Conservation (phyloP, 1,139 yeast genomes). For the Protomyces gravidus region DNA sequence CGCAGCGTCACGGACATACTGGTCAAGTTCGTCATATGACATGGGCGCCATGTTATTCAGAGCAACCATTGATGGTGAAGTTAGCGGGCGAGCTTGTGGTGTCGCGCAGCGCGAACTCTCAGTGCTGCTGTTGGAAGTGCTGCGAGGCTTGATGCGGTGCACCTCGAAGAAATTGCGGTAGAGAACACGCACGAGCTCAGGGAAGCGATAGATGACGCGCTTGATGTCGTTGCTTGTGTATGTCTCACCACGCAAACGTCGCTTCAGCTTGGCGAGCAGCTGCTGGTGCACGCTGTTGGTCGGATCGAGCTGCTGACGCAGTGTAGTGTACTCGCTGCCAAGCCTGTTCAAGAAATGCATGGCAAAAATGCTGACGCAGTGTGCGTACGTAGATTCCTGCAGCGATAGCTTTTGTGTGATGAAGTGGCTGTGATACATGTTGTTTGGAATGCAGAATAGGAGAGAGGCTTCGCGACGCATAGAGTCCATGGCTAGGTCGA, state of each 20-base stretch:
- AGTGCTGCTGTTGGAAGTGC: constrained; percentile 48
- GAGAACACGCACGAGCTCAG: constrained; percentile 70
- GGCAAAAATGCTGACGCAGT: constrained; percentile 86
- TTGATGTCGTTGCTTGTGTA: constrained; percentile 80
- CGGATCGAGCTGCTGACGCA: constrained; percentile 61
- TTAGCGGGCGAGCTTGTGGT: background rate
- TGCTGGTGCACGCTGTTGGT: constrained; percentile 52
- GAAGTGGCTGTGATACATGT: constrained; percentile 70
- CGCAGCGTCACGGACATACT: constrained; percentile 62
- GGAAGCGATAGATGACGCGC: constrained; percentile 67
- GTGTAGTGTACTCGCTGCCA: constrained; percentile 80
- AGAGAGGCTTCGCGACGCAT: constrained; percentile 91
- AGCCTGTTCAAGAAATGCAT: constrained; percentile 90
- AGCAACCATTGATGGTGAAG: background rate
- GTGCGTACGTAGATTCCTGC: constrained; percentile 93
- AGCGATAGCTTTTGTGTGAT: constrained; percentile 75
- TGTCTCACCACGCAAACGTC: constrained; percentile 87
- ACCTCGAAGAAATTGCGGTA: constrained; percentile 89
- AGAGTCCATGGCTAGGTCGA: constrained; percentile 77
- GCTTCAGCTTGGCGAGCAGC: constrained; percentile 59
- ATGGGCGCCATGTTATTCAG: constrained; percentile 50
- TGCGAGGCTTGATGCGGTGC: constrained; percentile 69
- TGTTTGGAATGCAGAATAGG: constrained; percentile 85
- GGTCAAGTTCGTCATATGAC: constrained; percentile 68
- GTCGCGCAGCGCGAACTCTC: constrained; percentile 50